Percentiles rank a stretch among this genome's conserved stretches.
Evolutionary conservation across 2,329 filamentous ascomycete species (phyloP).

Genomic region (Aspergillus costaricaensis): DNA sequence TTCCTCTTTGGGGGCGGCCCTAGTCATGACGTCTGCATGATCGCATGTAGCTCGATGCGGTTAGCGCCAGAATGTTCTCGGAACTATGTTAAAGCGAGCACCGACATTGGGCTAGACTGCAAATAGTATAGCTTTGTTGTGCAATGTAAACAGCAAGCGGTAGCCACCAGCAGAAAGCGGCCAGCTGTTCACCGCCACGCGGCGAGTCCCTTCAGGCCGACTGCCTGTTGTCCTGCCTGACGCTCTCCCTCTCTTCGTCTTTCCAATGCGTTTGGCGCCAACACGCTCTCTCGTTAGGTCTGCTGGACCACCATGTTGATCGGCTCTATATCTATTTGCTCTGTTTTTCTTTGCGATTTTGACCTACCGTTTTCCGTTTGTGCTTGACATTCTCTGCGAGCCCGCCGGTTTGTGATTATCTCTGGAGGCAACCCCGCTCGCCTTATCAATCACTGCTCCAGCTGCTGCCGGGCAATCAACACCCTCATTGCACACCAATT

Average conservation of each 20-base stretch:
- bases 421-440: conserved; percentile 7
- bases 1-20: neutral
- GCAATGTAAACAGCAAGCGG: conserved; percentile 12
- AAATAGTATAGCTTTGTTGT: neutral
- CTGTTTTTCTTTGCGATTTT: neutral
- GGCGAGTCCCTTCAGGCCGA: conserved; percentile 16
- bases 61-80: neutral
- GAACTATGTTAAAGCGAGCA: conserved; percentile 5
- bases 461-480: neutral
- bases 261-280: conserved; percentile 16
- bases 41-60: neutral
- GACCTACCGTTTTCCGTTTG: conserved; percentile 10
- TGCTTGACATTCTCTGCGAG: neutral
- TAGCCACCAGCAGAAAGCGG: neutral
- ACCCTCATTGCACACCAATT: neutral
- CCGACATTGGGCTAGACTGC: neutral
- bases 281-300: conserved; percentile 15
- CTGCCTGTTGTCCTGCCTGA: conserved; percentile 1
- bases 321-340: conserved; percentile 8
- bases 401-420: neutral
- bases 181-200: conserved; percentile 22
- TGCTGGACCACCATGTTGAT: conserved; percentile 26
- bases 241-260: conserved; percentile 6
- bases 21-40: conserved; percentile 5
- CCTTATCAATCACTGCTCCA: conserved; percentile 5